Evolutionary conservation across 2,329 filamentous ascomycete genomes (phyloP), one percentile per base, ranked within the genome.

Genomic region (Alternaria longipes): DNA sequence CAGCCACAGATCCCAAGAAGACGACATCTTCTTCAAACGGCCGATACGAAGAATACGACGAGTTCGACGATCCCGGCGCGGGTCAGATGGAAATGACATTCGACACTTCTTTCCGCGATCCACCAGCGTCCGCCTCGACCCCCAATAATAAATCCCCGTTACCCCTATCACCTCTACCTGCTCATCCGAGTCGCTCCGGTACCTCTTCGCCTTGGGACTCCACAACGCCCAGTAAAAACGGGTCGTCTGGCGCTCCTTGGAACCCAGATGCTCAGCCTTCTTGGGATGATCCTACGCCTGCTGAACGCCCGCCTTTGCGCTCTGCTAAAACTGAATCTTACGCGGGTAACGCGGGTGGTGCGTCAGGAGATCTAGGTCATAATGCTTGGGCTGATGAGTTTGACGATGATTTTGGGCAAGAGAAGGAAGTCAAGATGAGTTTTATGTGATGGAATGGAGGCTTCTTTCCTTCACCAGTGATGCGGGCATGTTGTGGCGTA

Each of bases 361-460:
- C 38, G 16, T 40, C 16, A 8, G 50, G 49, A 9, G 61, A 66
- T n/a, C 65, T 71, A 6, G 76, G 78, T 20, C 77, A 79, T 32
- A 84, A 84, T 68, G 82, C 81, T 6, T 84, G 82, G 82, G 79
- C 76, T 4, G 80, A 82, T 47, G 81, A 82, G n/a, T 78, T 79
- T 50, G 81, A 82, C 1, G 79, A 80, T 32, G 80, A 81, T 3
- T 83, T 81, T 71, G 81, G 80, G 3, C 74, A 77, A 64, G 82
- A 83, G 70, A 79, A 78, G 67, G 81, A 83, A 60, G 74, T 84
- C 40, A 76, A 80, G 71, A 84, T 84, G 82, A 82, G 80, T 24
- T 84, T 84, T 57, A 73, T 73, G 72, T 74, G 54, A 68, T 52
- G 32, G 11, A n/a, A 38, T 8, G 6, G 24, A 11, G 12, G 12